Evolutionary conservation across 495 filamentous ascomycete genomes (phyloP).

Genomic region (Penicillium pancosmium): DNA sequence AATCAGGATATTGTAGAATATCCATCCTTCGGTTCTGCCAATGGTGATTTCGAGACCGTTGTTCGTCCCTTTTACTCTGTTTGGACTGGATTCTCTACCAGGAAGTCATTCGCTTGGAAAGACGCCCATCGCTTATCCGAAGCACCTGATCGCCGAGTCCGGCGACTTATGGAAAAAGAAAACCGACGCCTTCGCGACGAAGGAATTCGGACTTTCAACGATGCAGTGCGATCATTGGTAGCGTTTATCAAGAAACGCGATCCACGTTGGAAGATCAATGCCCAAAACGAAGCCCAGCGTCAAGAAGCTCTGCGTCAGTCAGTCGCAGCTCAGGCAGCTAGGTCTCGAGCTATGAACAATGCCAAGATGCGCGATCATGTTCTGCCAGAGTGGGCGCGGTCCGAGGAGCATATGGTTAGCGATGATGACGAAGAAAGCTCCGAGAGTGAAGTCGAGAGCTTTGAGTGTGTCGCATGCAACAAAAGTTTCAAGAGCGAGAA

Average conservation of each 20-base stretch:
- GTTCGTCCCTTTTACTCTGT: slow-evolving; percentile 79
- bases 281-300: slow-evolving; percentile 75
- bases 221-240: slow-evolving; percentile 84
- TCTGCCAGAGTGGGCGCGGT: slow-evolving; percentile 78
- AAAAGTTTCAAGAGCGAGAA: slow-evolving; percentile 94
- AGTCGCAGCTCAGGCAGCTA: slow-evolving; percentile 79
- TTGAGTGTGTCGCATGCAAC: slow-evolving; percentile 89
- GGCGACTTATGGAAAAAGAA: slow-evolving; percentile 92
- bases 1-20: slow-evolving; percentile 61
- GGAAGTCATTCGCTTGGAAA: slow-evolving; percentile 86
- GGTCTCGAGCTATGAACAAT: slow-evolving; percentile 77
- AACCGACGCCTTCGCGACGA: slow-evolving; percentile 86
- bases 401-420: slow-evolving; percentile 49
- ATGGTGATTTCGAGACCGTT: slow-evolving; percentile 68
- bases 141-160: slow-evolving; percentile 80
- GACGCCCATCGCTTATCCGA: slow-evolving; percentile 80
- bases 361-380: slow-evolving; percentile 67
- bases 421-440: slow-evolving; percentile 53
- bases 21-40: slow-evolving; percentile 74
- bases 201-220: slow-evolving; percentile 85
- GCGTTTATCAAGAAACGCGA: slow-evolving; percentile 93
- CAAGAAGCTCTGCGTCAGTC: slow-evolving; percentile 79
- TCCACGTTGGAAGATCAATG: slow-evolving; percentile 71
- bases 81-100: slow-evolving; percentile 83
- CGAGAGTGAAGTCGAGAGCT: slow-evolving; percentile 57